A percentile compares a stretch with the other conserved stretches of the same genome.
Conservation (phyloP, 83 land plant species). For the Thuja plicata region DNA sequence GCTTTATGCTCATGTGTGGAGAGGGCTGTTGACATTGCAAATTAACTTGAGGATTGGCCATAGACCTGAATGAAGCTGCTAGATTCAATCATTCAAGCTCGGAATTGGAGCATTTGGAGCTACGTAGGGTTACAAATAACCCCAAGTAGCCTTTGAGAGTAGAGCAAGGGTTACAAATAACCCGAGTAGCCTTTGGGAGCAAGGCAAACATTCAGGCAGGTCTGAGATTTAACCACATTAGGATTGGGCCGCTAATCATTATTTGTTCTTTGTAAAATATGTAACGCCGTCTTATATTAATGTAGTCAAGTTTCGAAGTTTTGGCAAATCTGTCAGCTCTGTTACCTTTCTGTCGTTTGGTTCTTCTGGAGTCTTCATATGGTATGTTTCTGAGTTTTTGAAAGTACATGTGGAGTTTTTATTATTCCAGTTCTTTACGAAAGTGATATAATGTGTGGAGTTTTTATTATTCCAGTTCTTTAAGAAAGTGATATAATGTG, state of each 20-base stretch:
- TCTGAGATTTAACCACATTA: conserved; percentile 14
- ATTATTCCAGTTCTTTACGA: not conserved
- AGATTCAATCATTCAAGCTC: not conserved
- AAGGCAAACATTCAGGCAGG: conserved; percentile 2
- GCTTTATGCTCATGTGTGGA: not conserved
- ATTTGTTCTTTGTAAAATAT: conserved; percentile 13
- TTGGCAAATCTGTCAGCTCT: not conserved
- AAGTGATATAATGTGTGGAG: not conserved
- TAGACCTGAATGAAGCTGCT: not conserved
- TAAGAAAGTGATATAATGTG: not conserved
- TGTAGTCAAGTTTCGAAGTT: not conserved
- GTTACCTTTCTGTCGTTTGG: not conserved
- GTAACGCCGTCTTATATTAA: not conserved
- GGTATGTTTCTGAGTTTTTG: not conserved
- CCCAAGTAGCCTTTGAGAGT: not conserved
- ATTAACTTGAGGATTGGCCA: not conserved
- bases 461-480: not conserved
- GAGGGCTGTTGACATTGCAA: not conserved
- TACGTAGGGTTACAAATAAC: not conserved
- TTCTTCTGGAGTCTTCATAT: not conserved
- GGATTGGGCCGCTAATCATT: conserved; percentile 13
- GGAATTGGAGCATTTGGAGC: not conserved
- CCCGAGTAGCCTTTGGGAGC: not conserved
- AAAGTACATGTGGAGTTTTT: not conserved
- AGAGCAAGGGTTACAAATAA: not conserved